Evolutionary conservation across 495 filamentous ascomycete genomes (phyloP), one percentile per base, ranked within the genome.

Genomic region (Bacidia rubella): DNA sequence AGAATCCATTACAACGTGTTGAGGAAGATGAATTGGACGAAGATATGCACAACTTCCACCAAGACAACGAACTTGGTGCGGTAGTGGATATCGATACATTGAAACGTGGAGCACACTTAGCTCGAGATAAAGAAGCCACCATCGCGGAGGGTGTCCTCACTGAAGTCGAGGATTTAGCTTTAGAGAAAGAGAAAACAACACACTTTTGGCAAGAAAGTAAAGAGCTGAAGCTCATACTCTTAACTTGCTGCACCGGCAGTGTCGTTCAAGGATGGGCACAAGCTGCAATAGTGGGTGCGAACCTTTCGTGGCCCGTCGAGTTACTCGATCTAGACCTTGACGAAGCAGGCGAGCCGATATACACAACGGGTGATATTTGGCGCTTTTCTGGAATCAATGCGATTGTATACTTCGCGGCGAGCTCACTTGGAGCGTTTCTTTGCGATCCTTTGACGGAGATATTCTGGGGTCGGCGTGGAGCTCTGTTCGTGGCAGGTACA

Each of bases 361-460:
- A 32, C 12, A 52, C 11, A 17, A 47, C 46, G 9, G 46, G 46
- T n/a, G 42, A 57, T 38, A 26, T 57, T 11, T 61, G 56, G 57
- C 19, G 26, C 1, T 55, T 61, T 38, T 55, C 49, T 19, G 47
- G 44, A 7, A 51, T 51, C 23, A 61, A 61, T 50, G 56, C 58
- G 11, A 51, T 53, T 11, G 44, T 44, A 21, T 59, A 58, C 32
- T 52, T 61, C 45, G 11, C 52, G 5, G 51, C 57, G 10, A 52
- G 45, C 21, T 12, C 51, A 4, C 21, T 61, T 22, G 57, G 58
- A 27, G 52, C 47, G 20, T 55, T 53, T 23, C 29, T 54, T 22
- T 60, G 57, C 24, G 58, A 61, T 46, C 58, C 58, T 15, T 35
- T 61, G 17, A 58, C 60, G 12, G 56, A 58, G 43, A 45, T 61